Evolutionary conservation across 2,329 filamentous ascomycete genomes (phyloP), one percentile per base, ranked within the genome.

Genomic region (Geosmithia morbida): DNA sequence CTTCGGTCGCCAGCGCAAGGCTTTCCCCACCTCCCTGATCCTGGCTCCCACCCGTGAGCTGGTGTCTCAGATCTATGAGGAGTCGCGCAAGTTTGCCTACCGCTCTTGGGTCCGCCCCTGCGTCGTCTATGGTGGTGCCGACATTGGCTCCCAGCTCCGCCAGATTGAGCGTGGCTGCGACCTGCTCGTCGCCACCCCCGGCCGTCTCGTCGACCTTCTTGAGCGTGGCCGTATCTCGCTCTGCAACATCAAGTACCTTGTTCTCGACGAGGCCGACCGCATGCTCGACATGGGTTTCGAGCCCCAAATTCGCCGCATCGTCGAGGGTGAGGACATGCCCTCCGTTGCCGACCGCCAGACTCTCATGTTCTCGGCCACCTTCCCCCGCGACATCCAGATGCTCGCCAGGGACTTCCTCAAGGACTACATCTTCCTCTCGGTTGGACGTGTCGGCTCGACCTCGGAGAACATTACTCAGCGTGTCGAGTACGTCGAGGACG

Each of bases 261-360:
- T 98, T 58, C 86, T 98, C 48, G 92, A 98, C 59, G 92, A 98
- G 79, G 92, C 92, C 67, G 92, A 98, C 74, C 92, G 92, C 66
- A 98, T 98, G 92, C 77, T 98, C 77, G 92, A 98, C 78, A 98
- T 98, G 92, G 92, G 92, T 92, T 98, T 98, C 77, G 92, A 98
- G 75, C 92, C 92, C 60, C 92, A 98, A 72, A 98, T 98, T 63
- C 89, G 92, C 61, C 86, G 90, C 59, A 97, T 98, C 60, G 92
- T 98, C 43, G 90, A 97, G 70, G 88, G 88, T 51, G 92, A 97
- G 71, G 92, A 98, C 60, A 98, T 98, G 92, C 92, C 92, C 49
- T 67, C 69, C 47, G 86, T 90, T 51, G 71, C 81, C 55, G 72
- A 77, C 58, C 89, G 92, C 61, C 92, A 98, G 71, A 98, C 92